These are phyloP conservation scores for Penicillium mononematosum DNA, from an alignment of 495 filamentous ascomycete species.

Conservation along the genomic window DNA sequence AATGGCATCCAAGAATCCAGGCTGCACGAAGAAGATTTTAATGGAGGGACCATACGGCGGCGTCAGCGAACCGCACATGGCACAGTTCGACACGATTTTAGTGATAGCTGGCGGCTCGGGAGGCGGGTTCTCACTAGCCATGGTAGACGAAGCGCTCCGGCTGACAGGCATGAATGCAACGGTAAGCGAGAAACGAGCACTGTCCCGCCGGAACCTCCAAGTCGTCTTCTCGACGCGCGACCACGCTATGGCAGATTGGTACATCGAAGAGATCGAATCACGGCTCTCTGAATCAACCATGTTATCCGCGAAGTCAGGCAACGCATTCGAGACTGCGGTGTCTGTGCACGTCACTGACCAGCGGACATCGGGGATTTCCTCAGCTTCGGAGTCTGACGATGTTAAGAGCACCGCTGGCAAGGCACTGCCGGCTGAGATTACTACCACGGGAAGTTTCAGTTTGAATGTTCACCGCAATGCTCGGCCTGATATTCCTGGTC, in stretches of 20 bases:
- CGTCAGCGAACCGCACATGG: constrained; percentile 25
- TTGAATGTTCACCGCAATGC: constrained; percentile 25
- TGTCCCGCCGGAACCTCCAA: constrained; percentile 23
- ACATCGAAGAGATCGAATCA: constrained; percentile 27
- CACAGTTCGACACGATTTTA: constrained; percentile 38
- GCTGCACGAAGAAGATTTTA: constrained; percentile 32
- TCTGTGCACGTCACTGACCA: constrained; percentile 32
- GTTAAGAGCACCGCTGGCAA: constrained; percentile 11
- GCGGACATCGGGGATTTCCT: constrained; percentile 9
- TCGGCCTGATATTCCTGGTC: constrained; percentile 39
- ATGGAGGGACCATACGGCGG: constrained; percentile 55
- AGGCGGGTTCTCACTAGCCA: constrained; percentile 48
- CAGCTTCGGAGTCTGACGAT: constrained; percentile 13
- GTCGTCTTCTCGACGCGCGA: constrained; percentile 33
- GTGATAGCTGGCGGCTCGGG: constrained; percentile 58
- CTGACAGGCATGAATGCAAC: constrained; percentile 9
- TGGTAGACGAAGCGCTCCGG: constrained; percentile 31
- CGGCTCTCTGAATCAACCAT: constrained; percentile 24
- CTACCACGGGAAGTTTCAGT: constrained; percentile 23
- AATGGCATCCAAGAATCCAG: constrained; percentile 31
- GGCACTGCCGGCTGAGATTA: constrained; percentile 14
- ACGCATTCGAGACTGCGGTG: constrained; percentile 35
- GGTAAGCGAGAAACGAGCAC: constrained; percentile 1
- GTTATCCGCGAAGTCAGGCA: constrained; percentile 11
- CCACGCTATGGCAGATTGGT: constrained; percentile 29